These are phyloP conservation scores for Cercospora sp. DNA, from an alignment of 2,329 filamentous ascomycete genomes.

Conservation along the genomic window DNA sequence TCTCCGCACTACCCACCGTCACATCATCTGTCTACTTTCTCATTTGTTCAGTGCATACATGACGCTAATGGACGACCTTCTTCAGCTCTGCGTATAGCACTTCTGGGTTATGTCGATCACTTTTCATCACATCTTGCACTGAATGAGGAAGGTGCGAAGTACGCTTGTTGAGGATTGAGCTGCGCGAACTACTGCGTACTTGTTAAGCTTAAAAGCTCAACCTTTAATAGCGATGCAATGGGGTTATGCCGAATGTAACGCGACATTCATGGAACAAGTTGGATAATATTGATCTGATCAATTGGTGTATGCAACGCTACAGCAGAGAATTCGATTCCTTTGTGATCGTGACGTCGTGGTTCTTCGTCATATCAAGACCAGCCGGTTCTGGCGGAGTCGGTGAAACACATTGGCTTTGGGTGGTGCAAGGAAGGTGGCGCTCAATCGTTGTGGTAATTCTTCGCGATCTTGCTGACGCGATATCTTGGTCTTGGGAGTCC, in stretches of 20 bases:
- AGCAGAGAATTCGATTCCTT: neutral
- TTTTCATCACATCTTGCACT: neutral
- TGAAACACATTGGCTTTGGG: neutral
- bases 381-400: neutral
- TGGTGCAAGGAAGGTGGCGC: neutral
- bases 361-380: no score
- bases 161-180: neutral
- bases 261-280: no score
- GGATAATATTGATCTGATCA: no score
- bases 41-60: neutral
- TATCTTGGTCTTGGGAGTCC: neutral
- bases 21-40: neutral
- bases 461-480: neutral
- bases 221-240: neutral
- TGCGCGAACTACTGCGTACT: neutral
- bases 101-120: neutral
- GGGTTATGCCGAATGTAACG: no score
- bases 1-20: neutral
- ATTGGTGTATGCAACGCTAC: neutral
- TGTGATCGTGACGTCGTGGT: neutral
- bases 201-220: neutral
- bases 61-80: neutral
- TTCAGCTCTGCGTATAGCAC: neutral
- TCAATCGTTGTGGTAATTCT: neutral
- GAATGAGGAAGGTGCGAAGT: neutral